Base-by-base conservation (phyloP, 768 basidiomycete species). In the Leccinum subgranulosum region DNA sequence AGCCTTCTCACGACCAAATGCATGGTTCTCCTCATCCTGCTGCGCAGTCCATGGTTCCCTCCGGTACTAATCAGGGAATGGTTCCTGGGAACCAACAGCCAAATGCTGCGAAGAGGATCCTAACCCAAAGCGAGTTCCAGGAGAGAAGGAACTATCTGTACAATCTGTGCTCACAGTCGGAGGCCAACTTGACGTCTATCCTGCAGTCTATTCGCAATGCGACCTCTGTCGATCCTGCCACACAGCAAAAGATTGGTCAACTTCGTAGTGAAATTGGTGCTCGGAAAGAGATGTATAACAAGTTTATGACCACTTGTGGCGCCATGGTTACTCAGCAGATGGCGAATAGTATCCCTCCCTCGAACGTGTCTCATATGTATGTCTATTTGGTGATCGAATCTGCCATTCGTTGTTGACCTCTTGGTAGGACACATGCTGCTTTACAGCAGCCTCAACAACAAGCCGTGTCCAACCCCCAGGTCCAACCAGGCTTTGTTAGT, bases 11-110 rank as follows among this genome's bases (percentile, higher is more conserved):
- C 60, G 79, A 81, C 27, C 76, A 73, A 27, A 74, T 84, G 64
- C 81, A 79, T 10, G 75, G 79, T 6, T 81, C 81, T 28, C 84
- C 80, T n/a, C 75, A 78, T 69, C 63, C 70, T 15, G 19, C 60
- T 8, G 53, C 61, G 31, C 72, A 69, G 31, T 31, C 67, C 19
- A 56, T 62, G 3, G 70, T 61, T 15, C 59, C 62, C 5, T 52
- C 64, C 11, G 59, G 64, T 29, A 36, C 58, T 15, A 62, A 61
- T 56, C 71, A 64, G 48, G 66, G 62, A n/a, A 66, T 69, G 60
- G 54, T 62, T 9, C 56, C 62, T 28, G 67, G 60, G 8, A 56
- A 53, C 34, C 45, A 56, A 11, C 68, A 65, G 19, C 55, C 71
- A 17, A 68, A 65, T 45, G 64, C 55, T 46, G 73, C 69, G 58